Conservation (phyloP, 805 yeast species). For the Torulaspora maleeae region DNA sequence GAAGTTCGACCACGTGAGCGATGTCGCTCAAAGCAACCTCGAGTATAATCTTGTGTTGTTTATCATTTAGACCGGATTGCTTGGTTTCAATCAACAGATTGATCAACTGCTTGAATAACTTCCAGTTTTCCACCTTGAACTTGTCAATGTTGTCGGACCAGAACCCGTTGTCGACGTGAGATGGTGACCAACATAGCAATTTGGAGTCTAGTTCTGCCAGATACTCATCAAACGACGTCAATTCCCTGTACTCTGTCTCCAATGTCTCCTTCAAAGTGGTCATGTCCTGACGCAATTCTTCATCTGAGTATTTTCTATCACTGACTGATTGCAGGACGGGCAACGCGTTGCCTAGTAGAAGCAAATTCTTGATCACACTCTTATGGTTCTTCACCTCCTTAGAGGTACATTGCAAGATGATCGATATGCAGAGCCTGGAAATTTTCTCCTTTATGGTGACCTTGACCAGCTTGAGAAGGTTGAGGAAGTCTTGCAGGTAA, state of each 20-base stretch:
- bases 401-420: conserved; percentile 56
- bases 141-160: conserved; percentile 78
- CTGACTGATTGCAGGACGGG: conserved; percentile 61
- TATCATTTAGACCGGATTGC: conserved; percentile 34
- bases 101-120: conserved; percentile 59
- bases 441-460: conserved; percentile 89
- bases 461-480: conserved; percentile 52
- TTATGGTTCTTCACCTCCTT: conserved; percentile 37
- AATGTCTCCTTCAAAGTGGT: conserved; percentile 52
- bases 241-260: conserved; percentile 64
- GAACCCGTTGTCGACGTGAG: conserved; percentile 81
- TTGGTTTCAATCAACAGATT: conserved; percentile 41
- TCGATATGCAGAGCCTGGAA: conserved; percentile 75
- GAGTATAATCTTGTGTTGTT: conserved; percentile 35
- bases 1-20: conserved; percentile 53
- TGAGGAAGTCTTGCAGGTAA: conserved; percentile 46
- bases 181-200: conserved; percentile 81
- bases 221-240: conserved; percentile 92
- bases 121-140: conserved; percentile 77
- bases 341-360: conserved; percentile 71
- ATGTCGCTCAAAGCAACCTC: conserved; percentile 70
- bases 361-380: conserved; percentile 57
- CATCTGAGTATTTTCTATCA: conserved; percentile 92
- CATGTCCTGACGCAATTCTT: conserved; percentile 77
- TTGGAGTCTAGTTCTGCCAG: conserved; percentile 76